These are phyloP conservation scores for Tricladium varicosporioides DNA, from an alignment of 2,329 filamentous ascomycete genomes.

Conservation along the genomic window DNA sequence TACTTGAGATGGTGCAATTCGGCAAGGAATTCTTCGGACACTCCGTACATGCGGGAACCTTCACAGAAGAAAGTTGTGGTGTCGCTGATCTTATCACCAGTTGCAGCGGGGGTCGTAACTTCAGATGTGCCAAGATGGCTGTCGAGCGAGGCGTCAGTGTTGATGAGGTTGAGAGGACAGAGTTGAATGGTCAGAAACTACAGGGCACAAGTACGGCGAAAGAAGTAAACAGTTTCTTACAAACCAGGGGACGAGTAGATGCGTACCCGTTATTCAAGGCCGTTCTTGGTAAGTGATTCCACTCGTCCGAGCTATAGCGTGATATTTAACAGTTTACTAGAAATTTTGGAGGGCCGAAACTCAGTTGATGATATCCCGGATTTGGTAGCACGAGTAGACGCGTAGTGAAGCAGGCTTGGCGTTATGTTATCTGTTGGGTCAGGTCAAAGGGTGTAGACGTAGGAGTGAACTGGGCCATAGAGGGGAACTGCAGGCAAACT, in stretches of 20 bases:
- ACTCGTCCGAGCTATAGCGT: neutral
- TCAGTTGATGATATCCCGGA: slow-evolving; percentile 78
- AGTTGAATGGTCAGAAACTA: slow-evolving; percentile 94
- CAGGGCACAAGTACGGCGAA: slow-evolving; percentile 90
- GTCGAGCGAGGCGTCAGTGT: slow-evolving; percentile 77
- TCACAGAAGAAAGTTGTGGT: slow-evolving; percentile 95
- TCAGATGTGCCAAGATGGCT: slow-evolving; percentile 86
- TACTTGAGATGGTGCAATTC: slow-evolving; percentile 96
- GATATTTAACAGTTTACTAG: slow-evolving; percentile 36
- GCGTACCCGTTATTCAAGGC: slow-evolving; percentile 93
- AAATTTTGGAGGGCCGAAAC: slow-evolving; percentile 73
- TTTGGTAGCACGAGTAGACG: slow-evolving; percentile 38
- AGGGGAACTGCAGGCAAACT: slow-evolving; percentile 6
- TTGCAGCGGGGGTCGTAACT: slow-evolving; percentile 89
- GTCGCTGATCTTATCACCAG: slow-evolving; percentile 95
- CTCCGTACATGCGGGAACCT: slow-evolving; percentile 77
- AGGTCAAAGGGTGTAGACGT: neutral
- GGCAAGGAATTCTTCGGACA: slow-evolving; percentile 89
- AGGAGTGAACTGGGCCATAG: neutral
- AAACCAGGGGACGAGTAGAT: slow-evolving; percentile 70
- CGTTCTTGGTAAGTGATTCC: slow-evolving; percentile 53
- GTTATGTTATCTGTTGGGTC: neutral
- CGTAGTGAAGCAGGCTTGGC: neutral
- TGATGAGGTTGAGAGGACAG: slow-evolving; percentile 81
- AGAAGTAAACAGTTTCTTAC: slow-evolving; percentile 88